Base-by-base conservation (phyloP, 805 yeast genomes). In the Kuraishia ogatae region DNA sequence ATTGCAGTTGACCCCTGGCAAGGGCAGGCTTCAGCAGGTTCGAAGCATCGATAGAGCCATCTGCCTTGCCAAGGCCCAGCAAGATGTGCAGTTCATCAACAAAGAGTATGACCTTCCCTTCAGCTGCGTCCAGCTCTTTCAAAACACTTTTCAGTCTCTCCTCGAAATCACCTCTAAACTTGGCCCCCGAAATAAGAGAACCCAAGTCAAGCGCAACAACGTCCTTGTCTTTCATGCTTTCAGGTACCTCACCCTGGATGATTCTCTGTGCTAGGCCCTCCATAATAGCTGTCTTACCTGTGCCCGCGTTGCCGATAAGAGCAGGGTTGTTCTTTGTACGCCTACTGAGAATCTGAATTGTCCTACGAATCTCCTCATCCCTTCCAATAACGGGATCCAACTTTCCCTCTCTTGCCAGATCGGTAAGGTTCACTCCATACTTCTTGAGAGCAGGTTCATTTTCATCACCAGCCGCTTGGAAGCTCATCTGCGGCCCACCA, bases 321-420 rank as follows among this genome's bases (percentile, higher is more conserved):
- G 94, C 96, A 0, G 99, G 99, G 65, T 93, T 93, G 68, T 94
- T 94, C 70, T 93, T 93, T 1, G 97, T 91, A 67, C 98, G 78
- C 62, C 99, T 76, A 1, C 97, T 89, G 50, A 93, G 72, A 51
- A 93, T 92, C 67, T 93, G 98, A 55, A 93, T 86, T 0, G 98
- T 93, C 57, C 99, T 77, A 56, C 93, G 79, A 55, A 93, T 94
- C 66, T 94, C 98, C 59, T 92, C 97, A 64, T 94, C 98, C 59
- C 98, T 78, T 2, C 99, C 99, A 64, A 93, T 94, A 22, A 94
- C 98, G 0, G 99, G 99, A 64, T 93, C 99, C 46, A 93, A 75
- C 63, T 89, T 89, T 28, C 98, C 98, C 54, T 88, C 89, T 58
- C 79, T 78, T 1, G 99, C 99, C 60, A 93, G 68, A 56, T 85